A percentile compares a stretch with the other conserved stretches of the same genome.
These are phyloP conservation scores for Candida dajiaensis DNA, from an alignment of 805 yeast species.

Conservation along the genomic window DNA sequence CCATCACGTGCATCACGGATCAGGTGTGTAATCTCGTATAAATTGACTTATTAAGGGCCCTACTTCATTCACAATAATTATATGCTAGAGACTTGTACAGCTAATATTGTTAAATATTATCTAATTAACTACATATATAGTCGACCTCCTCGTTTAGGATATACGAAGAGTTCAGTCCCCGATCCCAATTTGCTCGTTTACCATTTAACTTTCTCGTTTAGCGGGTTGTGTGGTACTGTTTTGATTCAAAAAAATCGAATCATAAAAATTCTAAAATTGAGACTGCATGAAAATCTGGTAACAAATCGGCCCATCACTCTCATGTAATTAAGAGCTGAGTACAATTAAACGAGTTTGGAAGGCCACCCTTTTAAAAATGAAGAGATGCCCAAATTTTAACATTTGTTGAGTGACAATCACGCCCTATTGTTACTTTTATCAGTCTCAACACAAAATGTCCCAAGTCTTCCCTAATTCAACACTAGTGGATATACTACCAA, in stretches of 20 bases:
- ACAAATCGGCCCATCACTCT: background rate
- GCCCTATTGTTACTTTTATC: background rate
- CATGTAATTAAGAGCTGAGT: too few species aligned
- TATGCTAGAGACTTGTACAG: too few species aligned
- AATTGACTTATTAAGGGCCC: too few species aligned
- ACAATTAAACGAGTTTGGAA: background rate
- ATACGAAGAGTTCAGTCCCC: background rate
- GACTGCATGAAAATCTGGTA: background rate
- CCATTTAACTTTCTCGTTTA: background rate
- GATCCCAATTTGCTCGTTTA: background rate
- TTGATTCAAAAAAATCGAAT: background rate
- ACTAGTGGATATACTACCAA: background rate
- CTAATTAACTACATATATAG: too few species aligned
- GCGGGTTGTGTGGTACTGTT: background rate
- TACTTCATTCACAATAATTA: too few species aligned
- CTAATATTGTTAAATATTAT: too few species aligned
- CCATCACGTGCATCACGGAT: too few species aligned
- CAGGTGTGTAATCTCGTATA: too few species aligned
- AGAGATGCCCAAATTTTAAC: background rate
- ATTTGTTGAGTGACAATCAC: background rate
- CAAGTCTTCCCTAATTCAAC: slow-evolving; percentile 2
- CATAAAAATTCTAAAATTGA: background rate
- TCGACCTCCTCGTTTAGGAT: background rate
- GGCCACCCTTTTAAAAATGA: background rate
- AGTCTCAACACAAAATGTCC: background rate